Evolutionary conservation across 495 filamentous ascomycete species (phyloP), one percentile per base, ranked within the genome.

Genomic region (Pseudoneurospora amorphoporcata): DNA sequence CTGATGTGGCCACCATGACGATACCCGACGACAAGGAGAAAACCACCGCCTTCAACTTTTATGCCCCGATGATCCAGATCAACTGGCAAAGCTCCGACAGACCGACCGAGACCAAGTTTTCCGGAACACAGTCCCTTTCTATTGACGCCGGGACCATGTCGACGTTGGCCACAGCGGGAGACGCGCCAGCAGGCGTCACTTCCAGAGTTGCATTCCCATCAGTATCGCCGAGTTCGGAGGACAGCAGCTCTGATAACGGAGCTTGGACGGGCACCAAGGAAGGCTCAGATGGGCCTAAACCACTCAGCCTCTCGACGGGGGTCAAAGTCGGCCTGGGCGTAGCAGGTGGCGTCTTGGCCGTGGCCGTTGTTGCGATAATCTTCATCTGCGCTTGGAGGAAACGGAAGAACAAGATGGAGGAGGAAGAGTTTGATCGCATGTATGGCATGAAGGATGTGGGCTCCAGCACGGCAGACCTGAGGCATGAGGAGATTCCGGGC

Each of bases 31-130:
- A 72, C 0, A 37, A 72, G n/a, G 77, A 72, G 0, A 74, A 76
- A 69, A 75, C 78, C 40, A 77, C 76, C 2, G 75, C 73, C 2
- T 74, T 80, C 73, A 77, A 70, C 37, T 65, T 82, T 0, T 77
- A 76, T 23, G 79, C 80, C 3, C 78, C 79, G 19, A 80, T 82
- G 78, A 76, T 82, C 69, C 79, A 82, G 71, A 79, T 82, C 73
- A 80, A 81, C 76, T 81, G 74, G 73, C 79, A 81, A 35, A 73
- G 74, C 72, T 76, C 71, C 71, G 80, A 81, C 68, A 72, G 70
- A n/a, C 73, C 71, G 12, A 42, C 42, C 39, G 53, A 65, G 6
- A 17, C 53, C 29, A 14, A 16, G 29, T 32, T 37, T 35, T 35
- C 53, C 12, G 32, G 53, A 2, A 65, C 53, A 1, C 29, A 17